Evolutionary conservation across 1,284 basidiomycete species (phyloP), one percentile per base, ranked within the genome.

Genomic region (Puccinia triticina): DNA sequence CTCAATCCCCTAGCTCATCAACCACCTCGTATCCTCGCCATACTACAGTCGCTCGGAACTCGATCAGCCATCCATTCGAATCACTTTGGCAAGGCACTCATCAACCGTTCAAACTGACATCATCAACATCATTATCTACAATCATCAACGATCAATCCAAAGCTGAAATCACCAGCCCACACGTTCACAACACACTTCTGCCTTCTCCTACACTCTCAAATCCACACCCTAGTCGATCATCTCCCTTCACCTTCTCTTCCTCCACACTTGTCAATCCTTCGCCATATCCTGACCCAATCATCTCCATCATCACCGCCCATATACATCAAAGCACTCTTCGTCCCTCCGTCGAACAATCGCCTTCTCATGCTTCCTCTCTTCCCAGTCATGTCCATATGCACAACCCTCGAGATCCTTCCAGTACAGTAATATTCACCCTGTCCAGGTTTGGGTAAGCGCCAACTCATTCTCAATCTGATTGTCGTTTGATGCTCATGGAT

Each of bases 1-100:
- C 40, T 46, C 73, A 61, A 34, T 75, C 73, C 18, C 73, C 73
- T 61, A 43, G 11, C 37, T 69, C 76, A 78, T 59, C 64, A 37
- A 37, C 46, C 50, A 7, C 26, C 55, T 57, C 64, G 43, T 32
- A 57, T 79, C 76, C n/a, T 77, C 77, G 66, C 48, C 77, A 34
- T 8, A 64, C n/a, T n/a, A n/a, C 61, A 34, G 1, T 59, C 26
- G 26, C 50, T 57, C 50, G 50, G 2, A 67, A 71, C 21, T 64
- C 66, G 32, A 79, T 75, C 55, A 57, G 40, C 26, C 77, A 79
- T 69, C 67, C 64, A 40, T 69, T 79, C 23, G 66, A 71, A 69
- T 79, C 77, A 18, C 55, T 79, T 23, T 79, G 77, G 77, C 77
- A 79, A 79, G 77, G 77, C 29, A 57, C 14, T 79, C 50, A 53